Conservation (phyloP, 805 yeast species). For the Kluyveromyces dobzhanskii region DNA sequence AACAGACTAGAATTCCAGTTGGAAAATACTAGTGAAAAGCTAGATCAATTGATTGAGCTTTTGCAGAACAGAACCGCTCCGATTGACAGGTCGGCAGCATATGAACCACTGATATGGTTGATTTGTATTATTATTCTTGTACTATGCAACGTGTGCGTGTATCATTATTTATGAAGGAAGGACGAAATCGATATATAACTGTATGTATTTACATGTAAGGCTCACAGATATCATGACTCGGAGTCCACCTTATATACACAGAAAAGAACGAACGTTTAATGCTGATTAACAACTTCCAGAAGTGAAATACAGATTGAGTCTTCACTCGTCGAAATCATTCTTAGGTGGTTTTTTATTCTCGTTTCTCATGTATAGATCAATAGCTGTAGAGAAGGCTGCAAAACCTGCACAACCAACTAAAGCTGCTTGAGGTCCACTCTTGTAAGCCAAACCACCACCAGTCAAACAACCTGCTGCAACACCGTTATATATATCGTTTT, state of each 20-base stretch:
- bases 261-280: background rate
- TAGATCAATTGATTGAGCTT: conserved; percentile 20
- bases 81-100: background rate
- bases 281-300: too few relatives aligned
- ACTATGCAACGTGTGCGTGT: conserved; percentile 22
- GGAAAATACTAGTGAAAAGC: conserved; percentile 15
- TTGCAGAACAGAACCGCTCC: conserved; percentile 7
- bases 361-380: conserved; percentile 77
- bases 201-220: background rate
- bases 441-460: conserved; percentile 90
- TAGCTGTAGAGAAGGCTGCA: conserved; percentile 87
- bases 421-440: conserved; percentile 91
- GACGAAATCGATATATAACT: background rate
- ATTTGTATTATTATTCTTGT: conserved; percentile 25
- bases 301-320: background rate
- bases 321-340: conserved; percentile 70
- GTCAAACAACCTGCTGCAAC: conserved; percentile 91
- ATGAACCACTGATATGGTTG: conserved; percentile 16
- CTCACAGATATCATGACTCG: background rate
- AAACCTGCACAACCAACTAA: conserved; percentile 92
- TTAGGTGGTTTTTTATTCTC: conserved; percentile 78
- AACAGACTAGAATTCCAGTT: conserved; percentile 1
- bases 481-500: conserved; percentile 88
- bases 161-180: conserved; percentile 18
- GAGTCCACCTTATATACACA: conserved; percentile 5